Conservation (phyloP, 2,329 filamentous ascomycete genomes). For the Fusarium xylarioides region DNA sequence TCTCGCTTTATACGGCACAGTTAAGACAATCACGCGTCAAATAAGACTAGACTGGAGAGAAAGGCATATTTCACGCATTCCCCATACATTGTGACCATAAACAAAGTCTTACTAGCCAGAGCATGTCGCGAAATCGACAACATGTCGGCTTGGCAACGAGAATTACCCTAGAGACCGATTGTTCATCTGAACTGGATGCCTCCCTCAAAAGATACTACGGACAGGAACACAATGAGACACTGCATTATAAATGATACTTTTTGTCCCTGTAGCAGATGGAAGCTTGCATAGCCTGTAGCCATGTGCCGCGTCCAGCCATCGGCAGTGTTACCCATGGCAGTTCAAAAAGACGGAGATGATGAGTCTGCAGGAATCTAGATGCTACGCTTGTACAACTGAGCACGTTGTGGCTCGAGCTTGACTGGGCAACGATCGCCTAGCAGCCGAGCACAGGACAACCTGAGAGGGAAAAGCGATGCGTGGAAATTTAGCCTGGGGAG, state of each 20-base stretch:
- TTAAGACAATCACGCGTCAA: background rate
- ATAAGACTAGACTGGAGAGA: background rate
- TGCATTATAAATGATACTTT: background rate
- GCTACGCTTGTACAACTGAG: conserved; percentile 31
- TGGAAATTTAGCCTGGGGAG: background rate
- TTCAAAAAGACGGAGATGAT: conserved; percentile 22
- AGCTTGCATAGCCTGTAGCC: conserved; percentile 23
- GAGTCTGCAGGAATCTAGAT: conserved; percentile 26
- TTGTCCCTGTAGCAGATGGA: conserved; percentile 1
- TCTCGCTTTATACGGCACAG: background rate
- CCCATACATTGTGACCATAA: background rate
- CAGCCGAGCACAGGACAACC: conserved; percentile 7
- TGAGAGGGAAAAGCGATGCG: conserved; percentile 16
- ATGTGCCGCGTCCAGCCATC: conserved; percentile 24
- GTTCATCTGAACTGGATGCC: background rate
- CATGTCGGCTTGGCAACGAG: background rate
- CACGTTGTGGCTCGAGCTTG: conserved; percentile 25
- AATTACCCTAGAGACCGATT: conserved; percentile 13
- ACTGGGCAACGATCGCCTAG: conserved; percentile 28
- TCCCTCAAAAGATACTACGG: background rate
- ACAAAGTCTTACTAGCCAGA: background rate
- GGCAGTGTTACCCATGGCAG: conserved; percentile 22
- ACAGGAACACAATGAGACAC: background rate
- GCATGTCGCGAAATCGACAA: background rate
- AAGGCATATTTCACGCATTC: background rate